Evolutionary conservation across 1,284 basidiomycete species (phyloP), one percentile per base, ranked within the genome.

Genomic region (Calocybe gambosa): DNA sequence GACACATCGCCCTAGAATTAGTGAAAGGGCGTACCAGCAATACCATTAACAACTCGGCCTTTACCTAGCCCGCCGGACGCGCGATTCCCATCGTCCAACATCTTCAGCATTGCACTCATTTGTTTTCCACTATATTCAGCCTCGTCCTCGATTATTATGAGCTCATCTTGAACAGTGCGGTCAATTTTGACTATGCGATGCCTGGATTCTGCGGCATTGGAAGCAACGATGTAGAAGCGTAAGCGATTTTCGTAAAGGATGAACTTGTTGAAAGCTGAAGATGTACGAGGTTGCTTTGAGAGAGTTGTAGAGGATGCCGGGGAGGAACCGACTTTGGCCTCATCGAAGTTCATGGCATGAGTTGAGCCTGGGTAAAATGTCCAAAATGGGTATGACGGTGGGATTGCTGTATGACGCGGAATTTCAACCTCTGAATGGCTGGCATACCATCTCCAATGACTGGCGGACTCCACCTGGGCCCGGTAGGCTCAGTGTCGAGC

Each of bases 71-170:
- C 93, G 6, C 94, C 94, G 8, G 85, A 85, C 3, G 74, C 77
- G 62, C 85, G 87, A 65, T 97, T 97, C 15, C 93, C 93, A 58
- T 97, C 93, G 51, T 93, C 89, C 12, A 99, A 75, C 88, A 94
- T 96, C 63, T 90, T 89, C 53, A 98, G 73, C 67, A 98, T 82
- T 29, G 85, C 82, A 42, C 80, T 87, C 75, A 97, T 88, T 68
- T 99, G 89, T 57, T 83, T 85, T 10, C 85, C 82, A 36, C 82
- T 89, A 63, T 99, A 99, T 25, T 91, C 79, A 0, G 83, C 82
- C 41, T 89, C 82, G 64, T 96, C 94, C 57, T 96, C 91, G 9
- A 89, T 75, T 2, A 95, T 80, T 23, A 69, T 68, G 2, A 95
- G 71, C 51, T 86, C 82, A 29, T 82, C 78, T 46, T 82, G 81